These are phyloP conservation scores for Diplodia scrobiculata DNA, from an alignment of 2,329 filamentous ascomycete species.

Conservation along the genomic window DNA sequence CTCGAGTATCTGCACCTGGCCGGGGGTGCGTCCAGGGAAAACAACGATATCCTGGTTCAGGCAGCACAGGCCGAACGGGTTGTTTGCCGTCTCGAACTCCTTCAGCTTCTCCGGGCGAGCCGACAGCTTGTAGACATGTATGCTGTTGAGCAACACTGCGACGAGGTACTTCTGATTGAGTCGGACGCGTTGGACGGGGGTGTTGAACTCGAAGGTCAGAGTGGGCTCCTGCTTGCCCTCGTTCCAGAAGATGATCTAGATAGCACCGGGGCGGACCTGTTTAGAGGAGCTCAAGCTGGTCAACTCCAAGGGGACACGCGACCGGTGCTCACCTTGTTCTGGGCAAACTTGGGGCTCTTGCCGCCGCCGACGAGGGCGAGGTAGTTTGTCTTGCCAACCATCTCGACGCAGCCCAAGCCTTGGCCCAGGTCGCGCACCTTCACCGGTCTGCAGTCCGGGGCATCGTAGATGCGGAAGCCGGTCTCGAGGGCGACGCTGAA, in stretches of 20 bases:
- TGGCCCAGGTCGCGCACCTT: constrained; percentile 52
- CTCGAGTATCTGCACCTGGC: constrained; percentile 87
- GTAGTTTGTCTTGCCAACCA: constrained; percentile 85
- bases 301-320: constrained; percentile 15
- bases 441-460: constrained; percentile 39
- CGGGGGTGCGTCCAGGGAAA: constrained; percentile 82
- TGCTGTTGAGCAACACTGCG: constrained; percentile 77
- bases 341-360: constrained; percentile 78
- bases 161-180: constrained; percentile 75
- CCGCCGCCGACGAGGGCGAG: constrained; percentile 88
- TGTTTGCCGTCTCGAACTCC: constrained; percentile 83
- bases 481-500: constrained; percentile 86
- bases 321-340: constrained; percentile 67
- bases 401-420: constrained; percentile 78
- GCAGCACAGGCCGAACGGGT: constrained; percentile 77
- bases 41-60: constrained; percentile 72
- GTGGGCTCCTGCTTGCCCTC: constrained; percentile 74
- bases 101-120: constrained; percentile 70
- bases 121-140: constrained; percentile 78
- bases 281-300: constrained; percentile 16
- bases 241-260: constrained; percentile 84
- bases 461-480: constrained; percentile 65
- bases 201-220: constrained; percentile 76
- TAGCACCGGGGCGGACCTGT: constrained; percentile 31
- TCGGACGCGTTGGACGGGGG: constrained; percentile 76